Base-by-base conservation (phyloP, 192 early-diverging fungal species). In the Coemansia sp. region DNA sequence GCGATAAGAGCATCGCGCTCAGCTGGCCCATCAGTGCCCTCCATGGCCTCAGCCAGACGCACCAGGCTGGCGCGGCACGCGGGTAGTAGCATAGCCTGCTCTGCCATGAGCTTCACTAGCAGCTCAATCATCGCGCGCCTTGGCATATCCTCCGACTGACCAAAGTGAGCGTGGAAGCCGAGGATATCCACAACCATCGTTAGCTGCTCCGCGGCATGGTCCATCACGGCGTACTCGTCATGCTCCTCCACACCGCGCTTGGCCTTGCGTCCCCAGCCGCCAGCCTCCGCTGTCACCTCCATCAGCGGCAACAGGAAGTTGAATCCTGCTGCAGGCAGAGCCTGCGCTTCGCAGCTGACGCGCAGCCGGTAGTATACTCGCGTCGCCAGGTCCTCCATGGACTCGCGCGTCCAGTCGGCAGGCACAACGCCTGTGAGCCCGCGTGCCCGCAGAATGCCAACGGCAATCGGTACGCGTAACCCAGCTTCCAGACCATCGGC, bases 351-450 rank as follows among this genome's bases (percentile, higher is more conserved):
- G 36, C 87, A 87, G 27, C 83, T 77, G 61, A 89, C 84, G 39
- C 92, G 87, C 66, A 92, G 81, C 5, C 90, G 87, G 72, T 87
- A 94, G 47, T 90, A 76, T 49, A 93, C 84, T 46, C 90, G 89
- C 39, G 87, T 79, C 9, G 88, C 86, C 44, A 80, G 65, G 38
- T 68, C 74, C 57, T 71, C 69, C 66, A 73, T 58, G 20, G 72
- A 24, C 76, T 84, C 75, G n/a, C 66, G 72, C 61, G 12, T 55
- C 78, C 80, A 84, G 24, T 50, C 68, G 1, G 22, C 33, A 1
- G 85, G 71, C 41, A 84, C 72, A 5, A 62, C 65, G 49, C 41
- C 34, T 13, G 57, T 66, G 8, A 77, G 50, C 15, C 80, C 79
- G 43, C 75, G 76, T 40, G 71, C 71, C 3, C 72, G 73, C 73